These are phyloP conservation scores for Corallochytrium limacisporum DNA, from an alignment of 78 protist species.

Conservation along the genomic window DNA sequence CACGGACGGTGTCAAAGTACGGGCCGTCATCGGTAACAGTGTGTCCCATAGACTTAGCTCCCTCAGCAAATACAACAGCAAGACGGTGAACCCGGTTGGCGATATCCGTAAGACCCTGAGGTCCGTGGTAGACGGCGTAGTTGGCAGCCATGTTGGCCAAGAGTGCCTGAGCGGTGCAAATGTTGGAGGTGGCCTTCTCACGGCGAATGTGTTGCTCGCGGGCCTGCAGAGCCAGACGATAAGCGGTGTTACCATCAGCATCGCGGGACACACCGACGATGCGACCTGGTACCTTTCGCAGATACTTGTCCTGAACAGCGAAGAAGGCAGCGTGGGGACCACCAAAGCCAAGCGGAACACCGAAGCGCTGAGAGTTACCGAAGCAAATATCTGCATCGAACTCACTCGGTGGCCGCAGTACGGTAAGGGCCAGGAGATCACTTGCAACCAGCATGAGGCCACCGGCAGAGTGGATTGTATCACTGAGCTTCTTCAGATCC, in stretches of 20 bases:
- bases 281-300: conserved; percentile 81
- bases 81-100: conserved; percentile 56
- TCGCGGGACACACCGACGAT: conserved; percentile 78
- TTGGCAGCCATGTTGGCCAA: conserved; percentile 87
- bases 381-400: conserved; percentile 70
- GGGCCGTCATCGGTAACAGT: background rate
- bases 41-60: background rate
- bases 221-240: conserved; percentile 92
- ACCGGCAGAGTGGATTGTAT: conserved; percentile 20
- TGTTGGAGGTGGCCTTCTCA: conserved; percentile 81
- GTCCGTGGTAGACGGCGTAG: conserved; percentile 95
- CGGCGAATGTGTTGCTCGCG: conserved; percentile 97
- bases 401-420: conserved; percentile 56
- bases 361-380: conserved; percentile 84
- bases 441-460: conserved; percentile 45
- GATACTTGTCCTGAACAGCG: conserved; percentile 48
- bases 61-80: conserved; percentile 27
- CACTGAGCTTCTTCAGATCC: conserved; percentile 33
- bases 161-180: conserved; percentile 97
- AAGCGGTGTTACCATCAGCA: conserved; percentile 59
- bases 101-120: conserved; percentile 70
- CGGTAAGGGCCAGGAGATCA: conserved; percentile 81
- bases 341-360: conserved; percentile 92
- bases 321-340: conserved; percentile 99
- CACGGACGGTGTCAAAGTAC: conserved; percentile 65